Conservation (phyloP, 768 basidiomycete species). For the Lepiota brunneoincarnata region DNA sequence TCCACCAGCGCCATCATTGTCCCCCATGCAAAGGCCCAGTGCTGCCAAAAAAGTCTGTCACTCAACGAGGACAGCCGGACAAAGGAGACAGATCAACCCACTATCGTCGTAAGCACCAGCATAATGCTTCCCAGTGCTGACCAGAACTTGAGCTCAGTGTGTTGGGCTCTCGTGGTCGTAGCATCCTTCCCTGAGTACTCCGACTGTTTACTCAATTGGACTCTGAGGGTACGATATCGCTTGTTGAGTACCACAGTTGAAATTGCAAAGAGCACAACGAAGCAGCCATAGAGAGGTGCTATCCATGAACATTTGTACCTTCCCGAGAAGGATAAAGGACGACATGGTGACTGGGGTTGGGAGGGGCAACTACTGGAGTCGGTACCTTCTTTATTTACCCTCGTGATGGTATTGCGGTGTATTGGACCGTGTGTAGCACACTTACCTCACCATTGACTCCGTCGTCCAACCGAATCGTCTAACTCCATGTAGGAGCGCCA, state of each 20-base stretch:
- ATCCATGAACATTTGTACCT: constrained; percentile 3
- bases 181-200: neutral
- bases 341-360: neutral
- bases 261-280: neutral
- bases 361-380: neutral
- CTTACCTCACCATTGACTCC: no score
- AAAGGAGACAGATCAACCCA: neutral
- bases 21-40: constrained; percentile 2
- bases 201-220: neutral
- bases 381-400: no score
- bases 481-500: no score
- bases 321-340: neutral
- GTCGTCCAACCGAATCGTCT: no score
- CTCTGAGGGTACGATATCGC: neutral
- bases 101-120: neutral
- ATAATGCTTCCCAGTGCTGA: neutral
- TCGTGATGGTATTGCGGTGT: no score
- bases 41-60: neutral
- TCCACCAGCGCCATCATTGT: neutral
- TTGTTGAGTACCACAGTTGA: constrained; percentile 1
- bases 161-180: neutral
- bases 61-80: neutral
- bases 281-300: constrained; percentile 3
- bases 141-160: constrained; percentile 4
- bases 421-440: no score